phyloP scores from a whole-genome alignment of 371 early-diverging fungal species.

The Rhizomucor pusillus region DNA sequence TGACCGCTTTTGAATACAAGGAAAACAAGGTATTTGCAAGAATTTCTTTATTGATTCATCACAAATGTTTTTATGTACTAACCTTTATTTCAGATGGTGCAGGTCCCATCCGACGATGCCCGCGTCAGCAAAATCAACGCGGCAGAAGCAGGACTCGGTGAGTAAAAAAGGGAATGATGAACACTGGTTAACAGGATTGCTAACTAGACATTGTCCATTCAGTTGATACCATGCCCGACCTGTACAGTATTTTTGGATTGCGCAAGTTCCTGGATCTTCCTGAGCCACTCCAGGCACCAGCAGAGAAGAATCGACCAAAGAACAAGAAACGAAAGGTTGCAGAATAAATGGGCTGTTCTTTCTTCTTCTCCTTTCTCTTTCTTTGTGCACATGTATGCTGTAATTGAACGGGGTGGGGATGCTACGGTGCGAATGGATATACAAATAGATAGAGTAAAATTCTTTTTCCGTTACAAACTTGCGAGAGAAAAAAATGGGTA shows the following conservation, averaged over 20 bases:
- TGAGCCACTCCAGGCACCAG: conserved; percentile 25
- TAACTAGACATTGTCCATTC: background rate
- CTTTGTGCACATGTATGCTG: too few species aligned
- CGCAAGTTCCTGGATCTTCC: conserved; percentile 51
- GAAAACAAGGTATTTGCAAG: conserved; percentile 11
- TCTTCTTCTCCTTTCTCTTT: background rate
- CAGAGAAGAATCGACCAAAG: conserved; percentile 10
- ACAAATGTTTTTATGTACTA: background rate
- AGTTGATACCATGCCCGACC: conserved; percentile 44
- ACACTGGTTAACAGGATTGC: background rate
- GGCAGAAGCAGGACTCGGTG: conserved; percentile 36
- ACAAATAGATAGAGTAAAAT: too few species aligned
- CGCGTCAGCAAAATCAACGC: conserved; percentile 39
- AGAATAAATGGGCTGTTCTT: conserved; percentile 8
- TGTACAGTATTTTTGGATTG: conserved; percentile 53
- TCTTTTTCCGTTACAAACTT: background rate
- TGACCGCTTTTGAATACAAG: conserved; percentile 14
- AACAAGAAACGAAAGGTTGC: conserved; percentile 37
- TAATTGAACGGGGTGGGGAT: too few species aligned
- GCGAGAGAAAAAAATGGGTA: background rate
- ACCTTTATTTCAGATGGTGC: conserved; percentile 14
- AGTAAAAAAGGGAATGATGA: background rate
- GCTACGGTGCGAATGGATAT: too few species aligned
- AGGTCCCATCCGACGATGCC: conserved; percentile 15
- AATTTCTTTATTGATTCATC: conserved; percentile 2